Base-by-base conservation (phyloP, 1,284 basidiomycete genomes). In the Pyrrhoderma lamaoense region DNA sequence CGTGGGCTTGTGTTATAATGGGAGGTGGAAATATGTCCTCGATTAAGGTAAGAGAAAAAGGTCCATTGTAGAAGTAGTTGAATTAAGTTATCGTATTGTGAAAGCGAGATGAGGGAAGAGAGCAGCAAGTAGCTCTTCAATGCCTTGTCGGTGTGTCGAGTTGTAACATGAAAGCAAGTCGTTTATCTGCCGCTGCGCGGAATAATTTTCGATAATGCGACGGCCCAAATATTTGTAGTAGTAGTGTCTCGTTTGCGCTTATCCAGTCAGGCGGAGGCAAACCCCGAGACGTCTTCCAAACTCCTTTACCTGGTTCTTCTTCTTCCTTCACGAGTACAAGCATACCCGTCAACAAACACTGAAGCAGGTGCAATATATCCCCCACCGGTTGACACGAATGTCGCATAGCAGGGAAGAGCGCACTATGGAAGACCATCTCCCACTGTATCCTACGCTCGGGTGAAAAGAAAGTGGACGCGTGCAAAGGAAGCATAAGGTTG, bases 341-440 rank as follows among this genome's bases (percentile, higher is more conserved):
- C 59, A 89, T 70, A 57, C 87, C 87, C 42, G 87, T 89, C 60
- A 89, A 76, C 40, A 89, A 77, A 62, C 86, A 89, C 61, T 89
- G 86, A 37, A 89, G 67, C 55, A 89, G 74, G 64, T 80, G 77
- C 55, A 89, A 72, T 59, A 89, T 80, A 67, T 89, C 86, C 65
- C 76, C 79, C 65, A 89, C 76, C 46, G 86, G 83, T 38, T 80
- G 79, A 51, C 83, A 80, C 61, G 84, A 80, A 67, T 86, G 84
- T 42, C 86, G 76, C 57, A 88, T 77, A 40, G 80, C 82, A 57
- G 84, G 84, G 69, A 89, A 89, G 53, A 82, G 79, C 63, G 87
- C 85, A 61, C 79, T 80, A 65, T 89, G 85, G 64, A 89, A 89
- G 57, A 88, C 85, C 86, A 89, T 89, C 65, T 89, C 80, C 86